Evolutionary conservation across 306 rosid genomes (phyloP).

Genomic region (Trifolium pratense): DNA sequence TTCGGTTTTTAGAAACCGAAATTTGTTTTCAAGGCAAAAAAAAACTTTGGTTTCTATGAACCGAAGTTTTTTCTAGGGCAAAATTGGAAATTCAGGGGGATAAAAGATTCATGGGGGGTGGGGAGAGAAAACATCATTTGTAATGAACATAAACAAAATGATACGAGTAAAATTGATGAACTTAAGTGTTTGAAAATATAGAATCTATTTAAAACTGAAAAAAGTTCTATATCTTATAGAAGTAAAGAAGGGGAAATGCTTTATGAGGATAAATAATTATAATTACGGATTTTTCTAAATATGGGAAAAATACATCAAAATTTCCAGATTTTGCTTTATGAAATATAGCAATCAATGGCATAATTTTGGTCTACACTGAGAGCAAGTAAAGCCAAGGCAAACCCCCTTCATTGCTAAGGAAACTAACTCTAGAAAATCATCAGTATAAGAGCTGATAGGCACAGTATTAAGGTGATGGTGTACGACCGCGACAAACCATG

Average conservation of each 20-base stretch:
- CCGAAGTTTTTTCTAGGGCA: too few species aligned
- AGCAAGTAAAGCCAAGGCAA: constrained; percentile 34
- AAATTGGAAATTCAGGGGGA: too few species aligned
- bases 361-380: constrained; percentile 35
- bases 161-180: background rate
- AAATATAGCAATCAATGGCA: constrained; percentile 45
- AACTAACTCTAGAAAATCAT: constrained; percentile 58
- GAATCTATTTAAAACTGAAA: constrained; percentile 32
- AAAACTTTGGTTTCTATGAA: too few species aligned
- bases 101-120: too few species aligned
- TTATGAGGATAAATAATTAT: constrained; percentile 46
- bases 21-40: too few species aligned
- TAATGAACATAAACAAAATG: background rate
- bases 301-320: constrained; percentile 39
- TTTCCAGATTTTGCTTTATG: constrained; percentile 44
- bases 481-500: constrained; percentile 54
- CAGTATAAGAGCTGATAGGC: constrained; percentile 50
- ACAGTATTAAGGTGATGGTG: constrained; percentile 46
- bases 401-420: constrained; percentile 26
- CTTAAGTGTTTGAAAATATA: constrained; percentile 17
- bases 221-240: constrained; percentile 18
- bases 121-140: too few species aligned
- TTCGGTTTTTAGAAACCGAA: too few species aligned
- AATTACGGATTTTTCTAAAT: constrained; percentile 49
- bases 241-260: constrained; percentile 19